Evolutionary conservation across 169 alveolate species (phyloP), one percentile per base, ranked within the genome.

Genomic region (Eimeria zaria): DNA sequence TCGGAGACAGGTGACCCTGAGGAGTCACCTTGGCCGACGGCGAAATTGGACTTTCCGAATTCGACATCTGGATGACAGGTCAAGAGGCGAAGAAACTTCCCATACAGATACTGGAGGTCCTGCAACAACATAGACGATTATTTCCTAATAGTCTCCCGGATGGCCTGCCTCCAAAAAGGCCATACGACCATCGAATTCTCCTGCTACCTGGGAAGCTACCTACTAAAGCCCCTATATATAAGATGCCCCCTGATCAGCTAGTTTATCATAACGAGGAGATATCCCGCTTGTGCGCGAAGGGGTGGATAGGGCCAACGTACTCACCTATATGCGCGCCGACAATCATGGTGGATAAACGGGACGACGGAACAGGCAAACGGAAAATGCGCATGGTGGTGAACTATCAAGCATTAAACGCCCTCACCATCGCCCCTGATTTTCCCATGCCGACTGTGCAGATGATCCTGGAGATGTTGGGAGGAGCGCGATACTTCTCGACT

Each of bases 301-400:
- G 78, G 41, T 67, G 78, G 78, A 67, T 67, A 6, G 78, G 84
- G 78, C 41, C 78, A 7, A 67, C 78, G 11, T 67, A 67, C 78
- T 67, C 78, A 20, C 78, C 78, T 2, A 67, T 67, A 6, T 67
- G 78, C 44, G 78, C 78, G 2, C 78, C 78, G 11, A 67, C 78
- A 14, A 67, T 67, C 27, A 67, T 67, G 78, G 78, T 67, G 27
- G 78, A 67, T 67, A 67, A 67, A 33, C 39, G 78, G 1, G 20
- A 18, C 41, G 78, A 67, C 4, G 78, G 78, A n/a, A 14, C 78
- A 18, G 78, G 78, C 44, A 44, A 67, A 18, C 39, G 78, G 11
- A 67, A 67, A 44, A 67, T 67, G 78, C 78, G 78, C 44, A 67
- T 67, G 78, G 78, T 67, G 36, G 41, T 67, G 7, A 67, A 67